Percentiles rank a stretch among this genome's conserved stretches.
These are phyloP conservation scores for Cryptococcus neoformans DNA, from an alignment of 1,284 basidiomycete genomes.

Conservation along the genomic window DNA sequence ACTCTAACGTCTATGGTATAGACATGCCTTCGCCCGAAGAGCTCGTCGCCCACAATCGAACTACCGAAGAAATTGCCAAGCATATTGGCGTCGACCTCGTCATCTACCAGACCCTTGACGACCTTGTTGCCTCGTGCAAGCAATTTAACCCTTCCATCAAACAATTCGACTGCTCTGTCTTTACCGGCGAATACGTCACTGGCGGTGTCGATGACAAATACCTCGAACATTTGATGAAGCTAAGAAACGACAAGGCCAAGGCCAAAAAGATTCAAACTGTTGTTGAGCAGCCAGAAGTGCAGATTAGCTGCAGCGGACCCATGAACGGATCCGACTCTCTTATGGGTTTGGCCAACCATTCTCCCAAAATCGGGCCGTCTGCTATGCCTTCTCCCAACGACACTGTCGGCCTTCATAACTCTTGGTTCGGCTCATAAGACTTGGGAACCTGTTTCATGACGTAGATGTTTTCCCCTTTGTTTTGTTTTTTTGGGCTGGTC, in stretches of 20 bases:
- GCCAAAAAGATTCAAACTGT: constrained; percentile 41
- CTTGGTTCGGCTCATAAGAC: constrained; percentile 37
- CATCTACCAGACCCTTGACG: constrained; percentile 93
- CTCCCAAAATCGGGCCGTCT: constrained; percentile 43
- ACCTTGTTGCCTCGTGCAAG: constrained; percentile 83
- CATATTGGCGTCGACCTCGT: constrained; percentile 95
- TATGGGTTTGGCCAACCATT: constrained; percentile 49
- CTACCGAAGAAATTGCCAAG: constrained; percentile 69
- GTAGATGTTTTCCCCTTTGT: neutral
- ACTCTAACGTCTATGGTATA: constrained; percentile 97
- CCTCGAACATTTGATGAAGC: constrained; percentile 67
- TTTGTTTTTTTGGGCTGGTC: neutral
- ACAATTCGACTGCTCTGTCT: constrained; percentile 95
- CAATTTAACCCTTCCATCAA: constrained; percentile 78
- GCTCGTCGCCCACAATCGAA: constrained; percentile 85
- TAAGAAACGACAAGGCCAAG: constrained; percentile 84
- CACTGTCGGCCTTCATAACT: constrained; percentile 50
- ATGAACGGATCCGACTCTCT: constrained; percentile 49
- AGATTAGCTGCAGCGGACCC: constrained; percentile 43
- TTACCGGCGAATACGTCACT: constrained; percentile 95
- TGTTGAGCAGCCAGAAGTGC: constrained; percentile 29
- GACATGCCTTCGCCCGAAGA: constrained; percentile 97
- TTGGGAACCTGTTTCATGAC: neutral
- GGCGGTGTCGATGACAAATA: constrained; percentile 91
- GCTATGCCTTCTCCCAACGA: constrained; percentile 42